Conservation (phyloP, 164 flowering plant species). For the Magnolia changhungtana region DNA sequence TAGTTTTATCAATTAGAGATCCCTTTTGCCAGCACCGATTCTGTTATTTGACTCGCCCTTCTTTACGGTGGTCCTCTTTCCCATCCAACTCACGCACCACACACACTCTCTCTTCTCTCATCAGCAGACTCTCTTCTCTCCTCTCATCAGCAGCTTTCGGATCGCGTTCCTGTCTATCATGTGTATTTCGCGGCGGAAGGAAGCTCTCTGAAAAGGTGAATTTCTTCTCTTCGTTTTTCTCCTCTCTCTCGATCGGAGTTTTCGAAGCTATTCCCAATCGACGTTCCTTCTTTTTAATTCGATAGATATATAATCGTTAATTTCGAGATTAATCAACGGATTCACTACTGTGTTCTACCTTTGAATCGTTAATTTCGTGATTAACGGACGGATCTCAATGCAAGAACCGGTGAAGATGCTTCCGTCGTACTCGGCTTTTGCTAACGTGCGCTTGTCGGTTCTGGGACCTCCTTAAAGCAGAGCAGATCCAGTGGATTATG, state of each 20-base stretch:
- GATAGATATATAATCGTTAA: neutral
- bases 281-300: neutral
- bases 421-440: neutral
- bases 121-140: neutral
- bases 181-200: neutral
- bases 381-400: no score
- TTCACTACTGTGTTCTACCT: neutral
- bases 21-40: conserved; percentile 1
- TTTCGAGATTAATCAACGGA: neutral
- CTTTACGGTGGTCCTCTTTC: conserved; percentile 1
- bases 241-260: neutral
- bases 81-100: neutral
- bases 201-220: conserved; percentile 1
- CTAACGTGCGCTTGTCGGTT: neutral
- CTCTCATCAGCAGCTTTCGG: neutral
- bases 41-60: conserved; percentile 19
- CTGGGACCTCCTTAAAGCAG: neutral
- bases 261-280: neutral
- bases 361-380: neutral
- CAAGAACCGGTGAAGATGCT: no score
- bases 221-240: neutral
- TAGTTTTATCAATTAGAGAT: neutral
- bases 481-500: neutral
- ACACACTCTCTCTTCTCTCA: conserved; percentile 1
- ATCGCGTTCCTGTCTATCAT: neutral